Evolutionary conservation across 768 basidiomycete genomes (phyloP), one percentile per base, ranked within the genome.

Genomic region (Austroboletus festivus): DNA sequence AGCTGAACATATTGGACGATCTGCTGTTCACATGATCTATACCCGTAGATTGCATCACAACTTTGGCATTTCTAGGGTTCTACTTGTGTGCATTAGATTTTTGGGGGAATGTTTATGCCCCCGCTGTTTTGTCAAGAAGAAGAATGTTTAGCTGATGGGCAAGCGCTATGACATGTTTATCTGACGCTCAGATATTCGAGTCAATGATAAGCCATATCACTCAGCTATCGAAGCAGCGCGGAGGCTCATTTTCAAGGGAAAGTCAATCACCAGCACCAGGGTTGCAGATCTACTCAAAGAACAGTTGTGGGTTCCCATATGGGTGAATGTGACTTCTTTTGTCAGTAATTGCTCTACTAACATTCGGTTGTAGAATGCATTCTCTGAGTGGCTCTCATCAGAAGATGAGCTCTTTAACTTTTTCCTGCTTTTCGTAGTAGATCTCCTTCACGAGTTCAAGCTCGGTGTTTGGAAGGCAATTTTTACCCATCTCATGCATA

Each of bases 71-170:
- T n/a, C n/a, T 3, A 54, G 49, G 15, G 20, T 54, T 0, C 3
- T 54, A 0, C 1, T 51, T 0, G 16, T 22, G 0, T 47, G 50
- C n/a, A 42, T 38, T 24, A 54, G 42, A 19, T 54, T 54, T 13
- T 35, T 52, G 3, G 40, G 52, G 4, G 1, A 38, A 6, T 53
- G 39, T 28, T 44, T 4, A 1, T 53, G 48, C 28, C 44, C 52
- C 7, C 22, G 15, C 0, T 53, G 48, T 16, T 23, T 46, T 0
- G n/a, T 46, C 5, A 38, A 45, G 22, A 50, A 50, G n/a, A 30
- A 15, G 0, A 19, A 45, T 15, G 5, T 50, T 0, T 5, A 12
- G 0, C 7, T 26, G 1, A 48, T 50, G 52, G 44, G 22, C 1
- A 46, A 16, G 18, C 13, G 3, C 0, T n/a, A 8, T 0, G 47